Evolutionary conservation across 768 basidiomycete genomes (phyloP), one percentile per base, ranked within the genome.

Genomic region (Paxillus ammoniavirescens): DNA sequence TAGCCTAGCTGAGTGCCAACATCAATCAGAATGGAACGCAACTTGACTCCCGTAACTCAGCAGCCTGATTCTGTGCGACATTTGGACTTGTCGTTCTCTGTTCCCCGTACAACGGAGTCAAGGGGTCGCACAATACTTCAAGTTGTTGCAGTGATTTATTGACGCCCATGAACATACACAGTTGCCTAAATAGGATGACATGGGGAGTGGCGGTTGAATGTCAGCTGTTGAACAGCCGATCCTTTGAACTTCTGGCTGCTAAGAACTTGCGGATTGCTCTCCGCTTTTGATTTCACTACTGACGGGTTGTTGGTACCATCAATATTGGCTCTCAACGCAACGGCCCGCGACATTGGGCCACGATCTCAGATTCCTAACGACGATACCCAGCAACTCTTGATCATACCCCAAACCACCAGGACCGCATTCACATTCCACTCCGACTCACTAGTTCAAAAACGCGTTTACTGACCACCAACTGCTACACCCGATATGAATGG

Each of bases 401-500:
- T 49, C 31, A 50, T 54, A 54, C 36, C 31, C 40, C n/a, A 43
- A 36, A 35, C 36, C 58, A 21, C 47, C 7, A 21, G 35, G 47
- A 48, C 35, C 33, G 17, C 23, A 8, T 48, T 14, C 35, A 14
- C 18, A 47, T 58, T 47, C 31, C 52, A 50, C 28, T 47, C 47
- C 46, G 21, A 41, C 46, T 50, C 49, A 37, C 35, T 31, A 53
- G 33, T 42, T 45, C 18, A 30, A 44, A 23, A 41, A 48, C 63
- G 64, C 56, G 59, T 60, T 52, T 52, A 38, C 31, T 23, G 47
- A 37, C 49, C 21, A 14, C 36, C 21, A 41, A 50, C 17, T 23
- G 50, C 48, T 50, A 53, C 47, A 50, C 53, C 50, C 37, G 50
- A 52, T 35, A 85, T 84, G 82, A 77, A 77, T 58, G 72, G 71